Evolutionary conservation across 441 rosid genomes (phyloP), one percentile per base, ranked within the genome.

Genomic region (Geranium incanum): DNA sequence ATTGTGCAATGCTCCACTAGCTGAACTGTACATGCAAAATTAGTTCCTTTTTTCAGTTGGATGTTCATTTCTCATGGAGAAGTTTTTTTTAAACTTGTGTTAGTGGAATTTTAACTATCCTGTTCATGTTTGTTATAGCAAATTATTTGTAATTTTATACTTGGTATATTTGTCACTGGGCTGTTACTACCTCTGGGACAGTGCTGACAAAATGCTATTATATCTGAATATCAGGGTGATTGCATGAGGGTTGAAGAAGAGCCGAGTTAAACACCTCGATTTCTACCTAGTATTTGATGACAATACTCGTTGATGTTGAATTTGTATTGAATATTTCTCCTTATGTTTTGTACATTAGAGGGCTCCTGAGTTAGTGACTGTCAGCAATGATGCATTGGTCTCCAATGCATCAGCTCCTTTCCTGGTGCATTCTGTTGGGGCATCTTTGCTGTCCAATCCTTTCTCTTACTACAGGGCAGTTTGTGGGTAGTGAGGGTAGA

Each of bases 391-490:
- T 80, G 89, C 84, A 74, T 79, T 76, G 68, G 64, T 82, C 74
- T 75, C 79, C 75, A 76, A 75, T 85, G 91, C 85, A 74, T 67
- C 69, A 81, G 68, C 72, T 69, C 72, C 76, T 87, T 68, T 75
- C 72, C 72, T 85, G 83, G 84, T 79, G 80, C 83, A 72, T 87
- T 75, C 72, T 88, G 68, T 76, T 86, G 72, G 84, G 81, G 19
- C 70, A 74, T 73, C 73, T 83, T 66, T 83, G 19, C 57, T 18
- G 73, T 36, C 70, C 74, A 39, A 36, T 76, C 13, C 75, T 82
- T 76, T 82, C 85, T 72, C 72, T 78, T 55, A 75, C 81, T 76
- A 78, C 81, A 60, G 77, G 70, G 73, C 74, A 76, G 79, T 67
- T 75, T 72, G 68, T 57, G 18, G 11, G 52, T 55, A 75, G 74